phyloP scores from a whole-genome alignment of 768 basidiomycete genomes.

The Coprinopsis marcescibilis region DNA sequence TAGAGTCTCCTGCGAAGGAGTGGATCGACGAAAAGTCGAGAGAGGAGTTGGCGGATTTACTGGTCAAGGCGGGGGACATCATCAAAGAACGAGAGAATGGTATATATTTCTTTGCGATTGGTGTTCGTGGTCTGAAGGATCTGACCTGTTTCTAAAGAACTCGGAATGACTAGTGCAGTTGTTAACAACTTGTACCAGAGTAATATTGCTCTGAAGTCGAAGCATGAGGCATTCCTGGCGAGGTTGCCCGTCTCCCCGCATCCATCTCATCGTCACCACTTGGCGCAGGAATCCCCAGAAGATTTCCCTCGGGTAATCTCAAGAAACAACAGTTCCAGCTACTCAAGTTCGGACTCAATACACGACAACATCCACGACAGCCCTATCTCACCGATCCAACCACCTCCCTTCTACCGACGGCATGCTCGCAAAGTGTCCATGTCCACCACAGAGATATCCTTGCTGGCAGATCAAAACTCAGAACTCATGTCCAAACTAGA shows the following conservation, averaged over 20 bases:
- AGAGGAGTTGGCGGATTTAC: slow-evolving; percentile 64
- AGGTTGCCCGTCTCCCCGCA: slow-evolving; percentile 49
- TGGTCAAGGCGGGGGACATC: slow-evolving; percentile 66
- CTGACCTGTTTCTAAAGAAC: slow-evolving; percentile 37
- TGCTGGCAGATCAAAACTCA: slow-evolving; percentile 77
- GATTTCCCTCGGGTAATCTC: slow-evolving; percentile 23
- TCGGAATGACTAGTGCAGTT: slow-evolving; percentile 60
- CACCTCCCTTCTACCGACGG: slow-evolving; percentile 20
- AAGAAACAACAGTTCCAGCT: slow-evolving; percentile 21
- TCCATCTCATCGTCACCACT: slow-evolving; percentile 16
- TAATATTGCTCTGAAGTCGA: slow-evolving; percentile 61
- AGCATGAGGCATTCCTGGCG: slow-evolving; percentile 66
- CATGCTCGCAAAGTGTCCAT: slow-evolving; percentile 53
- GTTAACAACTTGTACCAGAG: slow-evolving; percentile 67
- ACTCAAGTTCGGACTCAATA: slow-evolving; percentile 25
- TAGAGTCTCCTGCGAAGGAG: slow-evolving; percentile 15
- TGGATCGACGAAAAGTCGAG: slow-evolving; percentile 64
- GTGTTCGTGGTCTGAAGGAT: background rate
- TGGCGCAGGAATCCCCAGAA: slow-evolving; percentile 25
- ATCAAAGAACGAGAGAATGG: slow-evolving; percentile 77
- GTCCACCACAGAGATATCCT: slow-evolving; percentile 60
- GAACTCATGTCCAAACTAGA: slow-evolving; percentile 75
- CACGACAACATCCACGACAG: background rate
- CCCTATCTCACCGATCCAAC: slow-evolving; percentile 19
- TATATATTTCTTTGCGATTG: slow-evolving; percentile 20